Evolutionary conservation across 768 basidiomycete genomes (phyloP).

Genomic region (Kwoniella mangroviensis): DNA sequence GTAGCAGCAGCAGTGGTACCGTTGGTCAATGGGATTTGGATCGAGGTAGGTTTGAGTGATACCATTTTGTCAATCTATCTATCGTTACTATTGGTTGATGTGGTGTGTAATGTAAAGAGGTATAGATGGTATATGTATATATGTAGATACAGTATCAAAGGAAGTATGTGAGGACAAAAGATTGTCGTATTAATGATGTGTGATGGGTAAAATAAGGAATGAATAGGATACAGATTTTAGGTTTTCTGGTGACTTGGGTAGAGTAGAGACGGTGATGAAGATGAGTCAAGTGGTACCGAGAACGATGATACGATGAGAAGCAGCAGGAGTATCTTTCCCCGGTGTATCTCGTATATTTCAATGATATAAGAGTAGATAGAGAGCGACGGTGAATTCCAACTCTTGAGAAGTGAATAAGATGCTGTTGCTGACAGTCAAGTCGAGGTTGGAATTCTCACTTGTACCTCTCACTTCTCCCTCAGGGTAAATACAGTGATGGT

Average conservation of each 20-base stretch:
- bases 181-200: background rate
- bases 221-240: background rate
- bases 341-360: no score
- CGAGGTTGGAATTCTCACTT: background rate
- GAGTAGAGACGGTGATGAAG: background rate
- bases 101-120: background rate
- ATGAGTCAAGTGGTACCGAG: background rate
- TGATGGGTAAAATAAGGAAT: background rate
- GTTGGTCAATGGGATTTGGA: constrained; percentile 17
- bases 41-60: constrained; percentile 18
- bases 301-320: no score
- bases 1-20: background rate
- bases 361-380: no score
- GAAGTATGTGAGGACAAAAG: background rate
- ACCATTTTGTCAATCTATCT: background rate
- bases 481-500: background rate
- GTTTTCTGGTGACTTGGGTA: background rate
- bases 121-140: background rate
- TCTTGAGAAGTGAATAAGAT: background rate
- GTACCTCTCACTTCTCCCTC: background rate
- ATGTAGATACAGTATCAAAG: background rate
- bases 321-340: background rate
- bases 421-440: background rate
- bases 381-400: no score
- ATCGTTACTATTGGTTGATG: background rate